Percentiles rank a stretch among this genome's conserved stretches.
These are phyloP conservation scores for Aspergillus nidulans DNA, from an alignment of 495 filamentous ascomycete species.

Conservation along the genomic window DNA sequence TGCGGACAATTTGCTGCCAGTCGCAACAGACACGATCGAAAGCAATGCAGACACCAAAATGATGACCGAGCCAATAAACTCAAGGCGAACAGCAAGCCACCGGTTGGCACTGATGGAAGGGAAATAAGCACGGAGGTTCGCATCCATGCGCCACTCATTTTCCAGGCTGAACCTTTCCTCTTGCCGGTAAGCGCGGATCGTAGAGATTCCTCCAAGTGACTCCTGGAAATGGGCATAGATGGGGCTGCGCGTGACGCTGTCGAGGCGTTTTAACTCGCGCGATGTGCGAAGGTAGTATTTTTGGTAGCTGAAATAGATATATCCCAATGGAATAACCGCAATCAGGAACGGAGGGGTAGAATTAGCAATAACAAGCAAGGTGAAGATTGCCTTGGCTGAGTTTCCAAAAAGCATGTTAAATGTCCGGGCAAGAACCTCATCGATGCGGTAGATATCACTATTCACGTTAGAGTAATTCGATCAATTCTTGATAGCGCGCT, in stretches of 20 bases:
- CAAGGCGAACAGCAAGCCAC: slow-evolving; percentile 92
- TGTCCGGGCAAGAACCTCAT: slow-evolving; percentile 88
- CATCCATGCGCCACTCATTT: slow-evolving; percentile 97
- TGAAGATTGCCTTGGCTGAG: slow-evolving; percentile 77
- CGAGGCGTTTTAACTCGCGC: slow-evolving; percentile 90
- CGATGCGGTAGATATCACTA: slow-evolving; percentile 92
- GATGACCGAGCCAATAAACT: slow-evolving; percentile 94
- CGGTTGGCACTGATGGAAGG: slow-evolving; percentile 94
- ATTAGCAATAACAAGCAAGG: slow-evolving; percentile 75
- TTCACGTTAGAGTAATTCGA: not conserved
- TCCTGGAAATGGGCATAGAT: slow-evolving; percentile 99
- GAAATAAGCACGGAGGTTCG: slow-evolving; percentile 92
- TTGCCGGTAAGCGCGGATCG: slow-evolving; percentile 95
- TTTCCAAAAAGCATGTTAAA: slow-evolving; percentile 96
- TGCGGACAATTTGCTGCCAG: slow-evolving; percentile 59
- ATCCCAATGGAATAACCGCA: slow-evolving; percentile 74
- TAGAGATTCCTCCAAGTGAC: slow-evolving; percentile 88
- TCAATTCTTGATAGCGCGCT: slow-evolving; percentile 18
- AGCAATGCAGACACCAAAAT: slow-evolving; percentile 85
- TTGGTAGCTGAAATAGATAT: slow-evolving; percentile 88
- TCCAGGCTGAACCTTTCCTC: slow-evolving; percentile 82
- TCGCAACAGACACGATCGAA: slow-evolving; percentile 74
- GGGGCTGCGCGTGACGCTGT: slow-evolving; percentile 90
- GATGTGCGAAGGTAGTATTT: slow-evolving; percentile 96
- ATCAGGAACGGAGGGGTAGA: slow-evolving; percentile 77